phyloP scores from a whole-genome alignment of 2,329 filamentous ascomycete genomes.

The Diaporthe citrichinensis region DNA sequence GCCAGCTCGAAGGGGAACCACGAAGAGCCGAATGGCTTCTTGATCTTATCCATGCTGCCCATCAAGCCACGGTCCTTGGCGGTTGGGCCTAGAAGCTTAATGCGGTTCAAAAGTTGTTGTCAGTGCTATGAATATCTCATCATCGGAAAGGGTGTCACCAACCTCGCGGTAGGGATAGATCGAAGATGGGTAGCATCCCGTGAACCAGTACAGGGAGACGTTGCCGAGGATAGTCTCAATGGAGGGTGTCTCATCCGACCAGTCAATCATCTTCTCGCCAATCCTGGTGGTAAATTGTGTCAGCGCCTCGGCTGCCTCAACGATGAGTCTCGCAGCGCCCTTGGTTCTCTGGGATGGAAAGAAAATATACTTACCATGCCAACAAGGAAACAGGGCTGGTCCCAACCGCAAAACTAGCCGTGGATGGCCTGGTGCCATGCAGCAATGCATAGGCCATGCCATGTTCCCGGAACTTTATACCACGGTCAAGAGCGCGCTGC shows the following conservation, averaged over 20 bases:
- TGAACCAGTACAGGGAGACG: conserved; percentile 70
- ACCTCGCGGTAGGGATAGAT: conserved; percentile 64
- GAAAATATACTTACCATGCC: conserved; percentile 56
- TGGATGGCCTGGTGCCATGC: conserved; percentile 68
- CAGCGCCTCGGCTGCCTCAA: neutral
- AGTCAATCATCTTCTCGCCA: conserved; percentile 69
- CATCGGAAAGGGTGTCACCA: neutral
- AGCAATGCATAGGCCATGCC: conserved; percentile 65
- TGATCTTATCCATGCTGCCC: neutral
- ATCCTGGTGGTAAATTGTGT: conserved; percentile 51
- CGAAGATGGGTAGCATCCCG: conserved; percentile 60
- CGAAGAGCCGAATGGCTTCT: conserved; percentile 62
- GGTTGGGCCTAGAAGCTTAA: neutral
- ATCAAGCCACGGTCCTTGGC: neutral
- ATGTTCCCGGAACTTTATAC: conserved; percentile 53
- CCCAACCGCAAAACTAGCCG: conserved; percentile 67
- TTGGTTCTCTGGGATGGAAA: conserved; percentile 41
- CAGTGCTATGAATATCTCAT: neutral
- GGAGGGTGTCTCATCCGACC: conserved; percentile 58
- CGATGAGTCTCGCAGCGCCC: no score
- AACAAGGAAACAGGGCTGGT: conserved; percentile 69
- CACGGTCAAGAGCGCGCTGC: conserved; percentile 53
- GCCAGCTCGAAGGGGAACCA: conserved; percentile 58
- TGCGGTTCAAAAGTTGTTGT: neutral
- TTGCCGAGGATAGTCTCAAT: conserved; percentile 62